Conservation (phyloP, 73 alveolate genomes). For the Paramecium octaurelia region DNA sequence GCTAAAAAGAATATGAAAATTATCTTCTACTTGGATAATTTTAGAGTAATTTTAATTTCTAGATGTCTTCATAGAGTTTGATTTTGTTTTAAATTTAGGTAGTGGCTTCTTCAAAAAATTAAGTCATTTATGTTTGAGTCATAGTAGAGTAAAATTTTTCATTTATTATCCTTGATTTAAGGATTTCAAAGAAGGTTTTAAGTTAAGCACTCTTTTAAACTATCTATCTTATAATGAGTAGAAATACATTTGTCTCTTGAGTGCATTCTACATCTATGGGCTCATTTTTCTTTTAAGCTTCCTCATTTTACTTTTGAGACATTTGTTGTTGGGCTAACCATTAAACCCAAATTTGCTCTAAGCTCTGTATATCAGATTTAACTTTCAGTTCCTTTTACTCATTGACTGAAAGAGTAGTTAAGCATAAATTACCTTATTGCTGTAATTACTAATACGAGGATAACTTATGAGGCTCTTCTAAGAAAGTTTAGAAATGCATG, state of each 20-base stretch:
- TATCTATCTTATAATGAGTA: not conserved
- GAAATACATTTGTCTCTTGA: not conserved
- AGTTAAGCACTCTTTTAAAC: not conserved
- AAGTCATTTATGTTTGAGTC: not conserved
- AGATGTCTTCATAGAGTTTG: constrained; percentile 38
- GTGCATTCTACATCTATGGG: not conserved
- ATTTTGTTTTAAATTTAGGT: constrained; percentile 2
- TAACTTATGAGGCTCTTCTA: not conserved
- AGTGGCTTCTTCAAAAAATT: constrained; percentile 42
- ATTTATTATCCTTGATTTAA: not conserved
- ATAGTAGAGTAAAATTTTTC: not conserved
- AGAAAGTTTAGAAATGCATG: not conserved
- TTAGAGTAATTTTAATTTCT: not conserved
- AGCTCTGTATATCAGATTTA: not conserved
- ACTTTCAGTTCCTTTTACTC: not conserved
- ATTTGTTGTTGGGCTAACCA: not conserved
- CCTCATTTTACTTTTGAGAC: not conserved
- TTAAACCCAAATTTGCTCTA: not conserved
- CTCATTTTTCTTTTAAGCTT: not conserved
- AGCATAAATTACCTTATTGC: not conserved
- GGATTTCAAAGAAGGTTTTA: not conserved
- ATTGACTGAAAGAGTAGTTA: not conserved
- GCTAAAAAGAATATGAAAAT: not conserved
- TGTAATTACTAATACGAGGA: not conserved
- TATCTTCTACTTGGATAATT: not conserved